A percentile compares a stretch with the other conserved stretches of the same genome.
phyloP scores from a whole-genome alignment of 1,139 yeast species.

The Pichia sp. region DNA sequence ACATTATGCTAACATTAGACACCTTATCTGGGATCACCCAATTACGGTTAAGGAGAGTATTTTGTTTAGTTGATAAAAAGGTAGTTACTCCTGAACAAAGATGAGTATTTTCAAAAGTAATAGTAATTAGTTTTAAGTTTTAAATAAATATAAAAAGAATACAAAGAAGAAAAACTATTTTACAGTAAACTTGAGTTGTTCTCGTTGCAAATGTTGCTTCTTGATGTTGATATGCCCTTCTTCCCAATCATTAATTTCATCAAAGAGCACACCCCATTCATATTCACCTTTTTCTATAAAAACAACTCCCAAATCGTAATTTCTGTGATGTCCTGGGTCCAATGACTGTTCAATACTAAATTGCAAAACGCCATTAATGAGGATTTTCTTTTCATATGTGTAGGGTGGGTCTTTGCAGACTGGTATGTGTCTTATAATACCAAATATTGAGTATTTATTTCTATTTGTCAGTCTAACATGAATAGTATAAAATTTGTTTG shows the following conservation, averaged over 20 bases:
- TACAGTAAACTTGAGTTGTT: conserved; percentile 25
- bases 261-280: conserved; percentile 73
- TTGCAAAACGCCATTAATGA: conserved; percentile 64
- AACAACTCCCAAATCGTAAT: conserved; percentile 47
- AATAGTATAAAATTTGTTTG: conserved; percentile 47
- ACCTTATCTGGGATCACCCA: too few species aligned
- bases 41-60: too few species aligned
- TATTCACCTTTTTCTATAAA: conserved; percentile 66
- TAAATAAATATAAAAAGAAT: too few species aligned
- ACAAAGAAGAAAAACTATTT: too few species aligned
- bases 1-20: too few species aligned
- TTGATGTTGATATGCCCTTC: conserved; percentile 17
- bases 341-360: conserved; percentile 39
- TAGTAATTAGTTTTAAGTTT: too few species aligned
- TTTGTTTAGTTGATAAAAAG: too few species aligned
- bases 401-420: conserved; percentile 28
- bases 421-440: conserved; percentile 65
- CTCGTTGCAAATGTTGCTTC: conserved; percentile 27
- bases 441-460: conserved; percentile 37
- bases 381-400: conserved; percentile 45
- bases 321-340: conserved; percentile 36
- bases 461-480: conserved; percentile 42
- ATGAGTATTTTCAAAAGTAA: too few species aligned
- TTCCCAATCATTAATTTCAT: conserved; percentile 32
- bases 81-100: too few species aligned